phyloP scores from a whole-genome alignment of 1,139 yeast genomes.

The Kodamaea anthophila region DNA sequence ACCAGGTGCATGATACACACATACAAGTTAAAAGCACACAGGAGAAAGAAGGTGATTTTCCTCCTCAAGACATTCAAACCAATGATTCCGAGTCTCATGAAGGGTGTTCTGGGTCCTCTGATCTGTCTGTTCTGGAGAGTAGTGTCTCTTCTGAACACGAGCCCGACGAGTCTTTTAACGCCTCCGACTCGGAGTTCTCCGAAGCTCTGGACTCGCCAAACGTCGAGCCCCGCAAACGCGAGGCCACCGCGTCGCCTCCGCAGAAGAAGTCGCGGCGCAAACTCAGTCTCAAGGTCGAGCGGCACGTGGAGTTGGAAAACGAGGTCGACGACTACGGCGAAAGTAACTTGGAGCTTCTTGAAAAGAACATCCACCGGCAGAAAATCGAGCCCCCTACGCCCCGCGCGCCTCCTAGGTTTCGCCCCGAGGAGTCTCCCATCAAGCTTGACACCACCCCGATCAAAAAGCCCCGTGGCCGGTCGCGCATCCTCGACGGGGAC shows the following conservation, averaged over 20 bases:
- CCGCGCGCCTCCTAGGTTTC: background rate
- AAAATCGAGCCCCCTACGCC: slow-evolving; percentile 1
- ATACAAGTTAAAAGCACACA: too few species aligned
- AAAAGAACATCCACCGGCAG: slow-evolving; percentile 12
- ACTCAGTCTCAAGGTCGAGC: slow-evolving; percentile 13
- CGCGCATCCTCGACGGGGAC: slow-evolving; percentile 13
- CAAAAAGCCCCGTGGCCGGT: slow-evolving; percentile 2
- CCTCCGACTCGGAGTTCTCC: background rate
- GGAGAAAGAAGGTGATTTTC: too few species aligned
- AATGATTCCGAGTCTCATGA: too few species aligned
- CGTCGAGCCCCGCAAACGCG: too few species aligned
- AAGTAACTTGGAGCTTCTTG: slow-evolving; percentile 23
- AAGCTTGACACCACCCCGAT: too few species aligned
- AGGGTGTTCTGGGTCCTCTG: too few species aligned
- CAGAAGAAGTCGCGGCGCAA: slow-evolving; percentile 8
- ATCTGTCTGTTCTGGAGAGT: background rate
- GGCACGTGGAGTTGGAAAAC: slow-evolving; percentile 14
- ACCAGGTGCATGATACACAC: too few species aligned
- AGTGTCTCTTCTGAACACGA: slow-evolving; percentile 3
- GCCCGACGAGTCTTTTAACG: slow-evolving; percentile 3
- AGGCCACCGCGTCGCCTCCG: too few species aligned
- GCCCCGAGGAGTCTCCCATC: slow-evolving; percentile 9
- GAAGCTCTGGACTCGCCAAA: slow-evolving; percentile 1
- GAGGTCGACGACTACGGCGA: slow-evolving; percentile 35
- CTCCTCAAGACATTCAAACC: too few species aligned